Conservation (phyloP, 2,329 filamentous ascomycete genomes). For the Tolypocladium pustulatum region DNA sequence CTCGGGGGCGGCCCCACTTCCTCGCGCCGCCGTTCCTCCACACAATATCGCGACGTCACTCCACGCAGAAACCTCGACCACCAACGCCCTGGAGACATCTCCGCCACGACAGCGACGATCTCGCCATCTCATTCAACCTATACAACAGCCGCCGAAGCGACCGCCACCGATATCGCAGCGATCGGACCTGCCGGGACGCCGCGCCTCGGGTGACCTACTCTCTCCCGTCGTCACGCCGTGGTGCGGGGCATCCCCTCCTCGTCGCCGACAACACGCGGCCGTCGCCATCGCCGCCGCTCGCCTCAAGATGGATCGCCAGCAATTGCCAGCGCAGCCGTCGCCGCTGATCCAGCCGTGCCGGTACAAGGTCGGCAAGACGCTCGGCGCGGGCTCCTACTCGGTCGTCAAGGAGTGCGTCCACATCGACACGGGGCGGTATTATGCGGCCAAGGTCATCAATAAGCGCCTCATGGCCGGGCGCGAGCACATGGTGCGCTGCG, state of each 20-base stretch:
- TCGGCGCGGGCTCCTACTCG: slow-evolving; percentile 93
- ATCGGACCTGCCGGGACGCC: not conserved
- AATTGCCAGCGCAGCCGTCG: slow-evolving; percentile 10
- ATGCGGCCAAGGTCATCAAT: slow-evolving; percentile 98
- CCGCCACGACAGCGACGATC: not conserved
- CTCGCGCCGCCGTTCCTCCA: not conserved
- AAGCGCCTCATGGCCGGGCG: slow-evolving; percentile 95
- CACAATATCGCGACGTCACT: not conserved
- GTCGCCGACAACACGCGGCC: too few species aligned
- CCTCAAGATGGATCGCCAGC: not conserved
- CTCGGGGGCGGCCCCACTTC: not conserved
- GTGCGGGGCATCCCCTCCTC: too few species aligned
- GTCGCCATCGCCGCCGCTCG: not conserved
- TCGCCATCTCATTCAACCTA: not conserved
- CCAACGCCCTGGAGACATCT: not conserved
- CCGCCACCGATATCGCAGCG: not conserved
- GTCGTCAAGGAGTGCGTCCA: slow-evolving; percentile 99
- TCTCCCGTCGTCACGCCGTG: too few species aligned
- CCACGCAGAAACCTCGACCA: not conserved
- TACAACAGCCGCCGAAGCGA: not conserved
- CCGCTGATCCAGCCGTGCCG: slow-evolving; percentile 85
- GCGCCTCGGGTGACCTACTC: not conserved
- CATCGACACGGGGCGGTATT: slow-evolving; percentile 94
- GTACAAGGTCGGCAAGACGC: slow-evolving; percentile 97
- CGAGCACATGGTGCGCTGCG: slow-evolving; percentile 77